Evolutionary conservation across 352 stramenopile genomes (phyloP), one percentile per base, ranked within the genome.

Genomic region (Peronospora farinosa): DNA sequence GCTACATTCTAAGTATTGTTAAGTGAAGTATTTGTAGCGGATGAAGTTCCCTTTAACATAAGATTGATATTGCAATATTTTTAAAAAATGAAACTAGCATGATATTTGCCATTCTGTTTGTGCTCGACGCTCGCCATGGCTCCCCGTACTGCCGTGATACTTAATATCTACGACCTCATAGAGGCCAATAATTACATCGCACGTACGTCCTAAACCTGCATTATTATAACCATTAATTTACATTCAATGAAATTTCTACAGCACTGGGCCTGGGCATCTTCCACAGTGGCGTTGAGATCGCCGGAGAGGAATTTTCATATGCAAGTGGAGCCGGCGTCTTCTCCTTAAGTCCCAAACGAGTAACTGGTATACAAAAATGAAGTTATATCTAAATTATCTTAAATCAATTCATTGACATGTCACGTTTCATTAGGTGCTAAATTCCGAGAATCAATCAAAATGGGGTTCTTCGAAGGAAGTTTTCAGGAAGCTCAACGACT

Each of bases 121-220:
- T 47, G 25, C 47, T 49, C 2, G 31, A 63, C 40, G 38, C 47
- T 42, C 23, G 51, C 35, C 3, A 86, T 88, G 74, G 55, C 65
- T 15, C 67, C 68, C 15, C 70, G 72, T 2, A 85, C 86, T 56
- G 52, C 77, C 49, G 84, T 97, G 56, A 66, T 73, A 40, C 68
- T 97, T 41, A 96, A 97, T 68, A 58, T 97, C 15, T 97, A 97
- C 67, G 90, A 98, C 73, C 70, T 98, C 36, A 83, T 76, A 39
- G 84, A 94, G 33, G 78, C 77, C 39, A 98, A 98, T 74, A 77
- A 92, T 47, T 96, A 84, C 65, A 88, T 74, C 12, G 62, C 72
- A 35, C 68, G 82, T 93, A 72, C 60, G 65, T 71, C 40, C 13
- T 47, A 17, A 4, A 17, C 35, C 19, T 38, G n/a, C 19, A 23